Percentiles rank a stretch among this genome's conserved stretches.
Conservation (phyloP, 306 rosid genomes). For the Cucurbita pepo region DNA sequence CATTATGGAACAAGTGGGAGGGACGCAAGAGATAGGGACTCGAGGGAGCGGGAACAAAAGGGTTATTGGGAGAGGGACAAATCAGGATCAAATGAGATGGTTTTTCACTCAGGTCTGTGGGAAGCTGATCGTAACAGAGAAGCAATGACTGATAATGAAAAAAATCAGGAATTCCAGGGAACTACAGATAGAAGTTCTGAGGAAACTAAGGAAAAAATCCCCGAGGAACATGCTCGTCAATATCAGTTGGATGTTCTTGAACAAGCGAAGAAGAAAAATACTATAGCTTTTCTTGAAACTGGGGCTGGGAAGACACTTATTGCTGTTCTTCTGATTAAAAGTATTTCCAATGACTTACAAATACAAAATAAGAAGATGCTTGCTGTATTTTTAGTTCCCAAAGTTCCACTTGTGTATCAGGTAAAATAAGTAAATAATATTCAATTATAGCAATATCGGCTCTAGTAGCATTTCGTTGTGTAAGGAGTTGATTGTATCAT, state of each 20-base stretch:
- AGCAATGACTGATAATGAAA: conserved; percentile 20
- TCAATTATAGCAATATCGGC: background rate
- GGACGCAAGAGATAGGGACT: conserved; percentile 49
- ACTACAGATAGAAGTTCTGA: conserved; percentile 31
- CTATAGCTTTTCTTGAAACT: conserved; percentile 94
- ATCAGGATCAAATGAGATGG: conserved; percentile 44
- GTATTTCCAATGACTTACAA: conserved; percentile 45
- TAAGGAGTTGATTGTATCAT: background rate
- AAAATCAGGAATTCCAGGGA: conserved; percentile 29
- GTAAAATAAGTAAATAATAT: conserved; percentile 13
- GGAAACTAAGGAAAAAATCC: conserved; percentile 43
- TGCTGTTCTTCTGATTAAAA: conserved; percentile 83
- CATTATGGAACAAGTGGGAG: conserved; percentile 34
- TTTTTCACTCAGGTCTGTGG: conserved; percentile 57
- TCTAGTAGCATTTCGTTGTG: background rate
- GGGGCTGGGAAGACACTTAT: conserved; percentile 99
- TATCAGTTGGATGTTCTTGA: conserved; percentile 97
- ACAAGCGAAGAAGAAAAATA: conserved; percentile 76
- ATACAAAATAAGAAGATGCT: conserved; percentile 61
- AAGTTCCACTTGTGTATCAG: conserved; percentile 98
- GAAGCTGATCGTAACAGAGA: conserved; percentile 45
- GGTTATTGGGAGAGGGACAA: conserved; percentile 98
- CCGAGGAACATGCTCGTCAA: conserved; percentile 78
- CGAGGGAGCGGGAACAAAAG: conserved; percentile 49
- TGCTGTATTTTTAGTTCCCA: conserved; percentile 88